Base-by-base conservation (phyloP, 345 rosid species). In the Rhodamnia argentea region DNA sequence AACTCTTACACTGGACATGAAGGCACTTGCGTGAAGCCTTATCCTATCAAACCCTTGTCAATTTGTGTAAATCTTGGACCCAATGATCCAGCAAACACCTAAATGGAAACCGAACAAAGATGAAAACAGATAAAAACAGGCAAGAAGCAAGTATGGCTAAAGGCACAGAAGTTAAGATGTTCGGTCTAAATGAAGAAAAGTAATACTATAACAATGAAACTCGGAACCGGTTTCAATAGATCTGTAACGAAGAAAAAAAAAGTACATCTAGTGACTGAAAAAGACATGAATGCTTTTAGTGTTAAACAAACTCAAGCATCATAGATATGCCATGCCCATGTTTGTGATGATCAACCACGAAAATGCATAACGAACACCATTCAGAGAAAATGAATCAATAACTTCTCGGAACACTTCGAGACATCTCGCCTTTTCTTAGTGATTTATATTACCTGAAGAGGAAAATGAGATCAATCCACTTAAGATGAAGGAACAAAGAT, bases 401-500 rank as follows among this genome's bases (percentile, higher is more conserved):
- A 95, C 99, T 94, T 95, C 88, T 96, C 98, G 70, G 98, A 97
- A 96, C 94, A 92, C 57, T 96, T 92, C 99, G 98, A 95, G 83
- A 96, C 98, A 91, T 96, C 99, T 5, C 98, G 97, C 86, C 99
- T 93, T 93, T 95, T 98, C 89, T 94, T 95, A 96, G 96, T 89
- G 95, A 92, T 88, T 95, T 98, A 89, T 94, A 89, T 89, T 93
- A 94, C 92, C 98, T 95, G 92, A 85, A 82, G 82, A 85, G 55
- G 85, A 82, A 86, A n/a, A 60, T 52, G 82, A 55, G 84, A 81
- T 64, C 29, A 27, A 64, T 23, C 16, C 40, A 64, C 40, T 26
- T 26, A 53, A 53, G 20, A 53, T 53, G 55, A 16, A 53, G 55
- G 55, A 55, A 23, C 13, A 56, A 22, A 23, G 60, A 57, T 57